phyloP scores from a whole-genome alignment of 164 flowering plant species.

The Aristolochia fimbriata region DNA sequence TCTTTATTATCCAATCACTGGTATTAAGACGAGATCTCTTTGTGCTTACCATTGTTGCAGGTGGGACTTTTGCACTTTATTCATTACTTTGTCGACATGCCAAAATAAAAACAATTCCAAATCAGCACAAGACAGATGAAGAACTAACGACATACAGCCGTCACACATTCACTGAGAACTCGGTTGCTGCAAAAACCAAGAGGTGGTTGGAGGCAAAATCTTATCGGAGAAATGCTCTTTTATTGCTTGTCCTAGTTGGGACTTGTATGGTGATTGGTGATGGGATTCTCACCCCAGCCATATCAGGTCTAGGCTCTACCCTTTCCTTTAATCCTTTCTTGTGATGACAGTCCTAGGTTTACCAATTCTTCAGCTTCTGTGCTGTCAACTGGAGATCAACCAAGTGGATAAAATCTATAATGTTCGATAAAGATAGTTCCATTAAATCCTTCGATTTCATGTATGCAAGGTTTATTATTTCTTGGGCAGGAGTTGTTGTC shows the following conservation, averaged over 20 bases:
- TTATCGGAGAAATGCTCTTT: conserved; percentile 55
- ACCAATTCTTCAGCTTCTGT: not conserved
- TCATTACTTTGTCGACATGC: conserved; percentile 96
- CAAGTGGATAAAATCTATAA: not conserved
- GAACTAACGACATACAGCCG: conserved; percentile 90
- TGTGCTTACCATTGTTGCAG: conserved; percentile 24
- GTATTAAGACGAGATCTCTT: not conserved
- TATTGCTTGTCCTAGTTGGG: conserved; percentile 81
- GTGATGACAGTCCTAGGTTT: not conserved
- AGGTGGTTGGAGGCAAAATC: conserved; percentile 63
- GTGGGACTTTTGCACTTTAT: conserved; percentile 95
- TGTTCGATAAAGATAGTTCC: not conserved
- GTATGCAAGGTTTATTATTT: not conserved
- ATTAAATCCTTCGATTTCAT: not conserved
- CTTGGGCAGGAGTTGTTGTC: no score
- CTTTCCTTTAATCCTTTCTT: not conserved
- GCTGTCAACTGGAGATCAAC: not conserved
- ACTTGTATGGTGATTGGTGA: conserved; percentile 97
- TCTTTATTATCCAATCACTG: not conserved
- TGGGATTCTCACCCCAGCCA: conserved; percentile 97
- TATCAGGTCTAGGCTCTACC: conserved; percentile 44
- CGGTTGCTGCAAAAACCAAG: conserved; percentile 88
- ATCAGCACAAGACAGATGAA: conserved; percentile 88
- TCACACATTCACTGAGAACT: conserved; percentile 48
- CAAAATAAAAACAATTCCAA: conserved; percentile 71